phyloP scores from a whole-genome alignment of 192 early-diverging fungal genomes.

The Coemansia sp. region DNA sequence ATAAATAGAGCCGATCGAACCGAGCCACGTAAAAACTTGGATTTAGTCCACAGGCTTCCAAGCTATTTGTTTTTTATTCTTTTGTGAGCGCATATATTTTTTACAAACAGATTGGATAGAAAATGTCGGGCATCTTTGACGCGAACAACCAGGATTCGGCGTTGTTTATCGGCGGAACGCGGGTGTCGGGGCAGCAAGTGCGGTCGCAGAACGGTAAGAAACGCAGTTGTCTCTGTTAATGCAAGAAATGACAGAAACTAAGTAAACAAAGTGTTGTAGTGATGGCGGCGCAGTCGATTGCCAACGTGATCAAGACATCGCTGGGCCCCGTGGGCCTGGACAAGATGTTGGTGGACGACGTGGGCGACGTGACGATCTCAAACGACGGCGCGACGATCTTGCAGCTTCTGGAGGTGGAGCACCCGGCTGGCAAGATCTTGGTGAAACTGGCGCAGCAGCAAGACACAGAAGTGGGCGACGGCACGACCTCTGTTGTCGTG shows the following conservation, averaged over 20 bases:
- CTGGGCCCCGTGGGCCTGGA: slow-evolving; percentile 98
- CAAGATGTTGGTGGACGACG: slow-evolving; percentile 99
- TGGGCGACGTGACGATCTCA: slow-evolving; percentile 99
- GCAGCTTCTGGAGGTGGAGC: slow-evolving; percentile 95
- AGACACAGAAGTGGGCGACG: slow-evolving; percentile 99
- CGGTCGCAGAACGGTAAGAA: slow-evolving; percentile 89
- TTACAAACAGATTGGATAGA: neutral
- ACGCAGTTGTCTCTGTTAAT: neutral
- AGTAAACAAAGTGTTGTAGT: slow-evolving; percentile 60
- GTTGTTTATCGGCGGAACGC: slow-evolving; percentile 82
- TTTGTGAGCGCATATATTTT: neutral
- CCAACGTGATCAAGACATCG: slow-evolving; percentile 98
- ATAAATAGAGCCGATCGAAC: neutral
- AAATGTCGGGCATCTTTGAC: slow-evolving; percentile 53
- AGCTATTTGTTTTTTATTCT: slow-evolving; percentile 2
- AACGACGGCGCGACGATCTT: slow-evolving; percentile 99
- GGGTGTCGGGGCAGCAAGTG: slow-evolving; percentile 88
- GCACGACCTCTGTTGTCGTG: slow-evolving; percentile 98
- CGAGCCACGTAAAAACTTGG: neutral
- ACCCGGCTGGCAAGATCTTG: slow-evolving; percentile 94
- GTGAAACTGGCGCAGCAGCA: slow-evolving; percentile 99
- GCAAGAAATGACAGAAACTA: neutral
- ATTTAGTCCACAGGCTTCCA: neutral
- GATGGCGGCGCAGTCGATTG: slow-evolving; percentile 89
- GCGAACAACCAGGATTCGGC: slow-evolving; percentile 58